Percentiles rank a stretch among this genome's conserved stretches.
phyloP scores from a whole-genome alignment of 2,329 filamentous ascomycete species.

The Sarocladium kiliense region DNA sequence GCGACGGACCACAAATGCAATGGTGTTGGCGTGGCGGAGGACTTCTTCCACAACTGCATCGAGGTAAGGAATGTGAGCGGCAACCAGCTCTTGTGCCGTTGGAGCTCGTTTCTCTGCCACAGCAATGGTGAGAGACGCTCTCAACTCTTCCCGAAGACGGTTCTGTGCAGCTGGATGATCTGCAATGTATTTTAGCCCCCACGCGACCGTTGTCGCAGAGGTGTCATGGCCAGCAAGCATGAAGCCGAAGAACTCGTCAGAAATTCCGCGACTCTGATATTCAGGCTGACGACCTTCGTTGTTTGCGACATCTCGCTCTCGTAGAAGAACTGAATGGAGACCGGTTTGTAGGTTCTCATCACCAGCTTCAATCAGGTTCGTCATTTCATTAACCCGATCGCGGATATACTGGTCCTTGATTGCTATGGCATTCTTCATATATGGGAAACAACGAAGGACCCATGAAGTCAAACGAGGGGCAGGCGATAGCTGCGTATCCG shows the following conservation, averaged over 20 bases:
- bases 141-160: constrained; percentile 20
- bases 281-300: constrained; percentile 21
- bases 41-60: constrained; percentile 33
- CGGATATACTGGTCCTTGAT: too few species aligned
- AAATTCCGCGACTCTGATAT: constrained; percentile 21
- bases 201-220: constrained; percentile 21
- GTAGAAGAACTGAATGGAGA: too few species aligned
- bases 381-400: too few species aligned
- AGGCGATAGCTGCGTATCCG: too few species aligned
- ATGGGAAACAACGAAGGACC: too few species aligned
- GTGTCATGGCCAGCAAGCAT: constrained; percentile 28
- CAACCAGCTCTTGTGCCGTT: constrained; percentile 19
- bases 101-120: too few species aligned
- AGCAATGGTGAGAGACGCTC: too few species aligned
- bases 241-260: constrained; percentile 24
- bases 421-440: too few species aligned
- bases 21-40: constrained; percentile 22
- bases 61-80: constrained; percentile 25
- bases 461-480: too few species aligned
- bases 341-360: too few species aligned
- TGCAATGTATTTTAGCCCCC: constrained; percentile 19
- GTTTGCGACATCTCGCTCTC: constrained; percentile 23
- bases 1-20: constrained; percentile 21
- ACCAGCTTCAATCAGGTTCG: too few species aligned
- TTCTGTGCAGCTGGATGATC: constrained; percentile 19